Base-by-base conservation (phyloP, 306 rosid species). In the Pterocarpus santalinus region DNA sequence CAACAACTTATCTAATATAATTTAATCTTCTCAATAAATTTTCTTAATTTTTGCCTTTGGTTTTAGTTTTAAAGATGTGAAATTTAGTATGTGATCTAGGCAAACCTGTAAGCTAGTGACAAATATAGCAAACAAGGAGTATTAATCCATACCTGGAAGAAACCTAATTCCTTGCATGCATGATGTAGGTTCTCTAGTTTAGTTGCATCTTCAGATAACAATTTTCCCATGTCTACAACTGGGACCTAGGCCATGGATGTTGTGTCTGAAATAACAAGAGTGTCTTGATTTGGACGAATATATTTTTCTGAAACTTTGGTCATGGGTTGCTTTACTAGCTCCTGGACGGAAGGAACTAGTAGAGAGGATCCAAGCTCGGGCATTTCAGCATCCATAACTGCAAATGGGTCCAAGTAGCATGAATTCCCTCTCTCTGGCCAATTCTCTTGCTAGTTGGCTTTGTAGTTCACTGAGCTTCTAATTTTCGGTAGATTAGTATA, bases 201-300 rank as follows among this genome's bases (percentile, higher is more conserved):
- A 49, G 79, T 46, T 8, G 63, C 72, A 44, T 75, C 69, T 30
- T 65, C 32, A n/a, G 80, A 63, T 4, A 79, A 66, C 32, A 86
- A 61, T 61, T 71, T 83, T 8, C 16, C 49, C 77, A 83, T 39
- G 77, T 86, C 85, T 13, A 86, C 83, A 13, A 86, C 32, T 2
- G 78, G 87, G 32, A 83, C 7, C 72, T 65, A 65, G 6, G 87
- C 72, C 5, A 70, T 58, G 62, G 72, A 17, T 35, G 17, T 47
- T 43, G 75, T 22, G n/a, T 51, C 5, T 53, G 74, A 62, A 53
- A 22, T 1, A 22, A 22, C 28, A 22, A 22, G 28, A 22, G 28
- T 22, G 28, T 22, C 28, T 22, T 22, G 28, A 22, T 22, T 22
- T 22, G 28, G 28, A 22, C 28, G 28, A 22, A 22, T 22, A 22